Percentiles rank a stretch among this genome's conserved stretches.
These are phyloP conservation scores for Arthromyces matolae DNA, from an alignment of 768 basidiomycete species.

Conservation along the genomic window DNA sequence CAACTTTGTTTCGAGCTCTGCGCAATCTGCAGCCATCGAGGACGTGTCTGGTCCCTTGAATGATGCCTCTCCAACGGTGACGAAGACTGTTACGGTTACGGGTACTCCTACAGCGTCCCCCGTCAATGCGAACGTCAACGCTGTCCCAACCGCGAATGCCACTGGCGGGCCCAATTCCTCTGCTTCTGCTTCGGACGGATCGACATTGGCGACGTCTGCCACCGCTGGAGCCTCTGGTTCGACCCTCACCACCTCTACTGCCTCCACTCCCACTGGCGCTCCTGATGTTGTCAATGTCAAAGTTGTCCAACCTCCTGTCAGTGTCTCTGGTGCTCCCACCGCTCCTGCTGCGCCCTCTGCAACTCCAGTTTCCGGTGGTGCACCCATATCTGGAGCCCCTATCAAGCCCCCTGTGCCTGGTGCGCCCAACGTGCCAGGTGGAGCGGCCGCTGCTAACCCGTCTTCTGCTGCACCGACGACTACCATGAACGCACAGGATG, in stretches of 20 bases:
- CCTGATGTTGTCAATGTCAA: constrained; percentile 19
- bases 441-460: background rate
- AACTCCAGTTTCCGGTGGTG: too few relatives aligned
- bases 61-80: constrained; percentile 19
- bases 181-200: background rate
- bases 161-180: background rate
- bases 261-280: constrained; percentile 6
- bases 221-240: constrained; percentile 10
- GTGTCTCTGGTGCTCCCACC: constrained; percentile 7
- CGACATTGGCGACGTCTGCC: constrained; percentile 9
- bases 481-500: constrained; percentile 25
- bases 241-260: constrained; percentile 10
- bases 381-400: too few relatives aligned
- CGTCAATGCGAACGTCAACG: constrained; percentile 12
- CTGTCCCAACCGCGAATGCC: constrained; percentile 1
- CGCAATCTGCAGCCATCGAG: constrained; percentile 17
- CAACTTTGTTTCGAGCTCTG: constrained; percentile 42
- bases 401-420: too few relatives aligned
- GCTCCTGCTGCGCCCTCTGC: too few relatives aligned
- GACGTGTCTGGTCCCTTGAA: constrained; percentile 11
- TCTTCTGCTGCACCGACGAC: constrained; percentile 11
- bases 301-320: background rate
- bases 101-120: constrained; percentile 17
- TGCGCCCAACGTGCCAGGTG: too few relatives aligned
- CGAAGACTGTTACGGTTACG: constrained; percentile 26